Conservation (phyloP, 73 alveolate species). For the Paramecium tetraurelia region DNA sequence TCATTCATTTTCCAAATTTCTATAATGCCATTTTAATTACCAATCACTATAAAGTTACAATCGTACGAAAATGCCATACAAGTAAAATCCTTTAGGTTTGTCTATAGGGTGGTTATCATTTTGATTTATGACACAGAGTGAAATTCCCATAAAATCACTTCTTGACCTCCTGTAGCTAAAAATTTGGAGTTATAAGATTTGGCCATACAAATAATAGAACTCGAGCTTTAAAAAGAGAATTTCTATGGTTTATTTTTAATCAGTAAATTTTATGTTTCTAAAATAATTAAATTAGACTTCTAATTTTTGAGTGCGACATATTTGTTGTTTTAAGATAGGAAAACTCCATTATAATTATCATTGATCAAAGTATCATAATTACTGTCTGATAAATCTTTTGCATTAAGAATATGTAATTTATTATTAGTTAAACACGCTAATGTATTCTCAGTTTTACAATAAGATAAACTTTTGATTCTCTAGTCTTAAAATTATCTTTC, state of each 20-base stretch:
- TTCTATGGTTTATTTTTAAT: not conserved
- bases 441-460: not conserved
- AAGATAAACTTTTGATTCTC: not conserved
- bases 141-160: not conserved
- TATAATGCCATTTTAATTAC: not conserved
- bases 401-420: not conserved
- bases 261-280: not conserved
- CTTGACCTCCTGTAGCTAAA: not conserved
- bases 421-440: not conserved
- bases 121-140: not conserved
- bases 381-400: not conserved
- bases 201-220: not conserved
- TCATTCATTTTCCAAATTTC: not conserved
- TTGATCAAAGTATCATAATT: not conserved
- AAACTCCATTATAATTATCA: not conserved
- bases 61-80: not conserved
- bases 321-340: not conserved
- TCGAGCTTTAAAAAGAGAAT: not conserved
- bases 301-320: not conserved
- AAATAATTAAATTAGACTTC: no score
- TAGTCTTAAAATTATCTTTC: not conserved
- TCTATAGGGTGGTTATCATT: not conserved
- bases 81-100: not conserved
- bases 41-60: not conserved
- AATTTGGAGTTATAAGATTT: not conserved